Evolutionary conservation across 352 stramenopile genomes (phyloP).

Genomic region (Halophytophthora polymorphica): DNA sequence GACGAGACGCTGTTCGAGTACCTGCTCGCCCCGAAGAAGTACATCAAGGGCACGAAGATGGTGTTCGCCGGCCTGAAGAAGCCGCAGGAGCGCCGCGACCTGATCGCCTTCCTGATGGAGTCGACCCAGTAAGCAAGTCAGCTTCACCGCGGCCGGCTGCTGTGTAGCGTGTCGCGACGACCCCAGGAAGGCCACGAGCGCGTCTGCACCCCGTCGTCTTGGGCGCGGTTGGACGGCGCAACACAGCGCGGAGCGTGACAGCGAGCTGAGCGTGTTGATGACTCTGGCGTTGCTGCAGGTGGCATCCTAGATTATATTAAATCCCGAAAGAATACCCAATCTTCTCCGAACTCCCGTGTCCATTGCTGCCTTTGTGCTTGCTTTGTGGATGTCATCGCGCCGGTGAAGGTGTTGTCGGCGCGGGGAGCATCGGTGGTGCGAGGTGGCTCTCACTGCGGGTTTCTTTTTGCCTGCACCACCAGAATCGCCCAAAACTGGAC

Average conservation of each 20-base stretch:
- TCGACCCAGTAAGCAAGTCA: slow-evolving; percentile 35
- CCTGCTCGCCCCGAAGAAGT: slow-evolving; percentile 99
- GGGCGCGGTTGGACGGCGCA: too few relatives aligned
- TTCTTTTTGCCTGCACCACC: too few relatives aligned
- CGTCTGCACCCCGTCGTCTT: too few relatives aligned
- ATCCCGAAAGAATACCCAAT: slow-evolving; percentile 14
- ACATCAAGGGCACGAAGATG: slow-evolving; percentile 99
- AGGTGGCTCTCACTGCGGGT: too few relatives aligned
- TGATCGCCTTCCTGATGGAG: slow-evolving; percentile 98
- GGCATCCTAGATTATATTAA: slow-evolving; percentile 35
- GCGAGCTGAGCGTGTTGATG: too few relatives aligned
- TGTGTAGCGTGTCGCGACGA: neutral
- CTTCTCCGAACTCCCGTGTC: slow-evolving; percentile 5
- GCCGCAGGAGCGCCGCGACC: slow-evolving; percentile 93
- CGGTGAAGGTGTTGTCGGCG: too few relatives aligned
- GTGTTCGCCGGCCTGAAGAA: slow-evolving; percentile 99
- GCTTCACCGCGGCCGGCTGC: slow-evolving; percentile 2
- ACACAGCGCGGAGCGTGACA: neutral
- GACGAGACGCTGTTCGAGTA: slow-evolving; percentile 99
- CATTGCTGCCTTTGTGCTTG: too few relatives aligned
- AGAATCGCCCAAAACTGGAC: too few relatives aligned
- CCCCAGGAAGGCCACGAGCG: slow-evolving; percentile 7
- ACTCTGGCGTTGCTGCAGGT: slow-evolving; percentile 8
- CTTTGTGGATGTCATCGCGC: neutral
- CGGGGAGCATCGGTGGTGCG: too few relatives aligned